Conservation (phyloP, 2,329 filamentous ascomycete genomes). For the Alternaria ethzedia region DNA sequence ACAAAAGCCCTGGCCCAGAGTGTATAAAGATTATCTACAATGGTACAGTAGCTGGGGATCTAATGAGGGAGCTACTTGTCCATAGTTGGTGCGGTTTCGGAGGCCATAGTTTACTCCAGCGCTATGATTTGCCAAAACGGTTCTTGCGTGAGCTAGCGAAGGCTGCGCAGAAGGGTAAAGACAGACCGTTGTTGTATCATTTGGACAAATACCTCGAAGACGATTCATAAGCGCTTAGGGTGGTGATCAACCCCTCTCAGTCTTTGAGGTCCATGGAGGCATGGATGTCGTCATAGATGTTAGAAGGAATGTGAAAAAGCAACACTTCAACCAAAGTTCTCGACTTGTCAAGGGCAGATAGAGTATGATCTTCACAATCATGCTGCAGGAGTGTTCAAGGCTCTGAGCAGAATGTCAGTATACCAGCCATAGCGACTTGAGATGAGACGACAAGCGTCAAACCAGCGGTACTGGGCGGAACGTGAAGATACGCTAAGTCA, state of each 20-base stretch:
- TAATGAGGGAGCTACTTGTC: neutral
- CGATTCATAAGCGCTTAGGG: neutral
- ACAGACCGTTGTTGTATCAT: neutral
- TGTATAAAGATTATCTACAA: neutral
- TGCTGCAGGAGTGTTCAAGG: neutral
- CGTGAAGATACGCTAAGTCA: neutral
- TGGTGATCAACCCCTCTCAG: neutral
- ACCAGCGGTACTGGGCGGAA: neutral
- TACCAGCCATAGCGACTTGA: neutral
- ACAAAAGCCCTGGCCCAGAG: neutral
- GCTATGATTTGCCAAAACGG: neutral
- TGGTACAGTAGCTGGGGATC: neutral
- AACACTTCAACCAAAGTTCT: neutral
- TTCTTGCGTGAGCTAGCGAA: neutral
- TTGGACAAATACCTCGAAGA: neutral
- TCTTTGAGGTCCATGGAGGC: neutral
- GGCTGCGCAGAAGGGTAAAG: neutral
- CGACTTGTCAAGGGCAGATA: neutral
- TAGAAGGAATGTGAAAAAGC: neutral
- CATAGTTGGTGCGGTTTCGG: neutral
- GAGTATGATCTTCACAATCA: neutral
- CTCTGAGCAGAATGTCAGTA: neutral
- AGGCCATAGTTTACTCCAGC: neutral
- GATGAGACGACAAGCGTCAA: neutral
- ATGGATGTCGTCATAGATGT: neutral